Conservation (phyloP, 139 green algal species). For the Nannochloris sp. region DNA sequence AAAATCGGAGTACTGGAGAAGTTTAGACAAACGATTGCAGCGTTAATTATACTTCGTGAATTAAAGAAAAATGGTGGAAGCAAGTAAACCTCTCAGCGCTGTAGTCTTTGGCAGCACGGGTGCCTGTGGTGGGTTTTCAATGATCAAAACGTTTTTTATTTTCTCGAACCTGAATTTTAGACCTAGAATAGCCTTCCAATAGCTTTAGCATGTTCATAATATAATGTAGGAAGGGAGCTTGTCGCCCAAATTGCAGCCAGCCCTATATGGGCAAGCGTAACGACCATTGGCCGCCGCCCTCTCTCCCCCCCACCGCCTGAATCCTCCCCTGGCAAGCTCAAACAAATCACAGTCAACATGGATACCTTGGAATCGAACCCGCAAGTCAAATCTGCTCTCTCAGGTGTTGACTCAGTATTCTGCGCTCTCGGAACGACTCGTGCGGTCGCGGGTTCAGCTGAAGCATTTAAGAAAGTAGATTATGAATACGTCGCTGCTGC, state of each 20-base stretch:
- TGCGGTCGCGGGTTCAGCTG: slow-evolving; percentile 43
- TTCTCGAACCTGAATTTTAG: neutral
- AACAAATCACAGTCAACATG: neutral
- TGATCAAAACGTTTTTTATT: neutral
- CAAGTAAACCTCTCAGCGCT: slow-evolving; percentile 8
- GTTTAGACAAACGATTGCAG: neutral
- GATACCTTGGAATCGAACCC: neutral
- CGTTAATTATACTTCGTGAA: neutral
- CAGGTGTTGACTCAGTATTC: slow-evolving; percentile 35
- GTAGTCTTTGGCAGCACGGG: slow-evolving; percentile 36
- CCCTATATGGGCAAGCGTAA: slow-evolving; percentile 21
- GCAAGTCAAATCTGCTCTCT: too few relatives aligned
- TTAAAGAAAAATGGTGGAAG: neutral
- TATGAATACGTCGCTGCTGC: slow-evolving; percentile 40
- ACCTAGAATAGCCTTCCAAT: neutral
- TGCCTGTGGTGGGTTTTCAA: slow-evolving; percentile 12
- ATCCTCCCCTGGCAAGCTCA: slow-evolving; percentile 15
- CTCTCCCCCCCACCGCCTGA: neutral
- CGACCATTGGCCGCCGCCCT: slow-evolving; percentile 18
- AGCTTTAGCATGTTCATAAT: too few relatives aligned
- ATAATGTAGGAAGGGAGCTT: slow-evolving; percentile 23
- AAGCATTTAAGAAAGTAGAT: slow-evolving; percentile 51
- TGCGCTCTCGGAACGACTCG: slow-evolving; percentile 54
- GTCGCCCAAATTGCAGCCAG: slow-evolving; percentile 30
- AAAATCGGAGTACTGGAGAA: too few relatives aligned